Base-by-base conservation (phyloP, 176 grass and related monocot species). In the Stipa capillata region DNA sequence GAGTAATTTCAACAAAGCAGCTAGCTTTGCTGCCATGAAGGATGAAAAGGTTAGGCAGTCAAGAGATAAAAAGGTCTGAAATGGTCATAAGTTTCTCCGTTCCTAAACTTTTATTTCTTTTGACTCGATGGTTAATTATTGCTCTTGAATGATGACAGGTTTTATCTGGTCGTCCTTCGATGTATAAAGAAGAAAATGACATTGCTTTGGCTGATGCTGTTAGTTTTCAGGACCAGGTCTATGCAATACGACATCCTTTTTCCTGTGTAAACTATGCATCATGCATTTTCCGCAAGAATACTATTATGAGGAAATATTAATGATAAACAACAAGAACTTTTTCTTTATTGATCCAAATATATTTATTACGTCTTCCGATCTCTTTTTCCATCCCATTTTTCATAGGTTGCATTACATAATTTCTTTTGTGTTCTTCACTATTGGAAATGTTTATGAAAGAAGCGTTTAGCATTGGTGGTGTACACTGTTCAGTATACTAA, bases 171-270 rank as follows among this genome's bases (percentile, higher is more conserved):
- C 91, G 66, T 59, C 42, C 87, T 74, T 84, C 69, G 51, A 73
- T 85, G 69, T 85, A 68, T 43, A 94, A 84, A 79, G 91, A 97
- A 73, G 91, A 93, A 52, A 67, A 81, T 83, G 91, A 91, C 45
- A 60, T 45, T 80, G 33, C 42, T 73, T 53, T 75, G 15, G 73
- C 87, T 43, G 92, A 92, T 80, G 72, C 91, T 87, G 83, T 65
- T 89, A 81, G 86, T 77, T 97, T 97, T 73, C 91, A 89, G 72
- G 92, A 97, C 59, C 90, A 97, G 92, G 95, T 97, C 73, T 79
- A 64, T 32, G 37, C 58, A 70, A 65, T 17, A 60, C 21, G 18
- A 50, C 23, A 35, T 27, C 14, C 36, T 66, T 65, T 73, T 21
- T 13, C 8, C 27, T 44, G 17, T 48, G 34, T 29, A 58, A 20